Conservation (phyloP, 305 asterid genomes). For the Caryopteris hybrid region DNA sequence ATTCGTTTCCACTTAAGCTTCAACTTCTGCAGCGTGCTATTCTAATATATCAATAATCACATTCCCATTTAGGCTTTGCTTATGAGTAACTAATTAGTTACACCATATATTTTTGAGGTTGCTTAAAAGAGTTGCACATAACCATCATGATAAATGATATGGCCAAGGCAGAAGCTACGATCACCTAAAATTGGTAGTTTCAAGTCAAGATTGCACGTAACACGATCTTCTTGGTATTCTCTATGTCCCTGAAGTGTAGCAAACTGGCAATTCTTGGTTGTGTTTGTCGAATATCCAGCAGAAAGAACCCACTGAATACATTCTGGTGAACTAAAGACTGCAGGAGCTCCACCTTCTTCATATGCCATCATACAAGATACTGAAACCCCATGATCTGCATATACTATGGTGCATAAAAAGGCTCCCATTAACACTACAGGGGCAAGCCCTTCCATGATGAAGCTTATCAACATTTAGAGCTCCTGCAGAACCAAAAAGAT, state of each 20-base stretch:
- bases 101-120: background rate
- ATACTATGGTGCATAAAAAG: constrained; percentile 17
- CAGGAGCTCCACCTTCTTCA: constrained; percentile 63
- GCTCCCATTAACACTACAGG: constrained; percentile 15
- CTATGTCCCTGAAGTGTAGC: constrained; percentile 62
- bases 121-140: background rate
- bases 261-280: constrained; percentile 36
- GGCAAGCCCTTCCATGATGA: constrained; percentile 26
- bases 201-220: constrained; percentile 49
- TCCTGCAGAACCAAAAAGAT: constrained; percentile 12
- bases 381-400: constrained; percentile 38
- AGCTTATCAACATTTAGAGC: constrained; percentile 7
- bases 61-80: background rate
- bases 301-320: constrained; percentile 41
- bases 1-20: background rate
- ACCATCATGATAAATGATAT: too few species aligned
- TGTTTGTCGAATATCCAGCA: constrained; percentile 24
- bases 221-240: constrained; percentile 72
- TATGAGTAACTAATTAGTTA: background rate
- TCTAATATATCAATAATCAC: background rate
- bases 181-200: constrained; percentile 51
- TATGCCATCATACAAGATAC: constrained; percentile 61
- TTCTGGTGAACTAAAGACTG: constrained; percentile 41
- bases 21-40: background rate
- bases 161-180: background rate